A percentile compares a stretch with the other conserved stretches of the same genome.
These are phyloP conservation scores for Acer campestre DNA, from an alignment of 345 rosid species.

Conservation along the genomic window DNA sequence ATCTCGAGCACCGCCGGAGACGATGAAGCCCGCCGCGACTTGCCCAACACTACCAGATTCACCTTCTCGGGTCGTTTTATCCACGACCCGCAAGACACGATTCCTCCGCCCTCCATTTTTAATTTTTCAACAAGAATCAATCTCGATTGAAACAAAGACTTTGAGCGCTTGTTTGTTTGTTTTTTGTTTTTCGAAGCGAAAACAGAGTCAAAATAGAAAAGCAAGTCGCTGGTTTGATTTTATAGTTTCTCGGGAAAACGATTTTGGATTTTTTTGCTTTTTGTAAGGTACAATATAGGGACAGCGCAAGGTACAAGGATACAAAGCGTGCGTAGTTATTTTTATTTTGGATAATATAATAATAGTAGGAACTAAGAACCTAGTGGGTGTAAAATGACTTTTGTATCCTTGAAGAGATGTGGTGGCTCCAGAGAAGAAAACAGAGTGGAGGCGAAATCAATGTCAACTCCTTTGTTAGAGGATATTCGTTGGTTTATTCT, in stretches of 20 bases:
- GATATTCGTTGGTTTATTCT: not conserved
- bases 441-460: not conserved
- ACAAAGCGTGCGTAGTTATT: not conserved
- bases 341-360: not conserved
- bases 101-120: slow-evolving; percentile 48
- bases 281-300: not conserved
- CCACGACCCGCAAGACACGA: slow-evolving; percentile 87
- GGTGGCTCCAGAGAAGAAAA: not conserved
- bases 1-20: slow-evolving; percentile 65
- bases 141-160: too few species aligned
- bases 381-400: not conserved
- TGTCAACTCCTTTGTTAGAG: not conserved
- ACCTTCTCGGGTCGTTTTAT: slow-evolving; percentile 82
- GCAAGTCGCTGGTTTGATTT: not conserved
- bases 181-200: not conserved
- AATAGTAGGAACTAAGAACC: too few species aligned
- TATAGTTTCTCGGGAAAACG: not conserved
- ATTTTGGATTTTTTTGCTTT: not conserved
- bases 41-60: slow-evolving; percentile 63
- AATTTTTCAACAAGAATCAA: too few species aligned
- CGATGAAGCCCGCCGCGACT: slow-evolving; percentile 46
- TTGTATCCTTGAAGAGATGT: not conserved
- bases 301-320: not conserved
- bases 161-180: not conserved
- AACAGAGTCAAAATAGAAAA: not conserved